Evolutionary conservation across 495 filamentous ascomycete species (phyloP), one percentile per base, ranked within the genome.

Genomic region (Aspergillus bridgeri): DNA sequence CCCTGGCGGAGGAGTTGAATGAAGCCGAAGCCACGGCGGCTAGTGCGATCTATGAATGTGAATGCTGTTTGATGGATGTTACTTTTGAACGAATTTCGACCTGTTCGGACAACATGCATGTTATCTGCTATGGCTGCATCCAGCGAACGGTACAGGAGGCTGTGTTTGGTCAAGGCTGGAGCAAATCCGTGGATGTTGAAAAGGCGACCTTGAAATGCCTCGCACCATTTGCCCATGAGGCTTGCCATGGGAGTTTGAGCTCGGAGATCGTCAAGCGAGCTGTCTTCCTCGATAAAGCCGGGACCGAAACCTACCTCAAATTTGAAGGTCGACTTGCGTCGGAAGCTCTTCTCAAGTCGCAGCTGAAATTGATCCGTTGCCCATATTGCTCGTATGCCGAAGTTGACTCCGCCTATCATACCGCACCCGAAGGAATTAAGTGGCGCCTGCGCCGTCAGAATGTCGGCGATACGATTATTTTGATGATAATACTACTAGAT

Each of bases 311-410:
- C 7, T 76, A 87, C 55, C 77, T 76, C 55, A 86, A 86, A 60
- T 81, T 98, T 11, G 87, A 96, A 60, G 85, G 90, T 59, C 85
- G 89, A 17, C 73, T 91, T 3, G 87, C 88, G 2, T 84, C 84
- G 15, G 89, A 95, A 59, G 79, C 74, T 2, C 79, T 98, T 7
- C 64, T 88, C 25, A 84, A 87, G 51, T 88, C 87, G 27, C 76
- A 83, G 19, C 70, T 96, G 18, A 85, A 86, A n/a, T 81, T 97
- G 15, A 73, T 96, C 51, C 83, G 85, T 29, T 98, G 94, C 65
- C 92, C 92, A 0, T 96, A 93, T 64, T 98, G 94, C 78, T 73
- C 78, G 46, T 98, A 97, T 63, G 91, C 90, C 33, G 93, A 98
- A 73, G 81, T 87, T 15, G 90, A 96, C 67, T 88, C 94, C 38